Conservation (phyloP, 371 early-diverging fungal species). For the Smittium culicis region DNA sequence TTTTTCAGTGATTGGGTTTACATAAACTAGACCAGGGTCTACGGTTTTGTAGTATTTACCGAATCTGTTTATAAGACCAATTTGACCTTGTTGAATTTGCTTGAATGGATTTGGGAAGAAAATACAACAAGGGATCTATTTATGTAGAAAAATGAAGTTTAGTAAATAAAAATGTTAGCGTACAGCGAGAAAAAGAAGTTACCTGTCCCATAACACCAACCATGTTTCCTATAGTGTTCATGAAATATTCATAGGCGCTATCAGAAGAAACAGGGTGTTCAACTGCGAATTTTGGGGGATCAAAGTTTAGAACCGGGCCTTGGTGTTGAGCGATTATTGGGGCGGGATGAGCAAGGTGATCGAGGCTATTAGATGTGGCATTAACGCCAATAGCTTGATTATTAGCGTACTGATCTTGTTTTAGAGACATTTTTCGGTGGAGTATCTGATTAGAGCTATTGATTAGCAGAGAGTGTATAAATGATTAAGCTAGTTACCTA, state of each 20-base stretch:
- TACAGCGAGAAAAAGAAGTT: too few species aligned
- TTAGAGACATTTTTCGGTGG: too few species aligned
- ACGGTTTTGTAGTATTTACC: conserved; percentile 77
- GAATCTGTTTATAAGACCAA: conserved; percentile 63
- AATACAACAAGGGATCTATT: conserved; percentile 40
- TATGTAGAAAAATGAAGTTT: too few species aligned
- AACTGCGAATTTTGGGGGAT: conserved; percentile 26
- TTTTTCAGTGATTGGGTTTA: conserved; percentile 61
- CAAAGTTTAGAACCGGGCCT: conserved; percentile 3
- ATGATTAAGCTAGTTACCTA: too few species aligned
- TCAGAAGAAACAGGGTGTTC: conserved; percentile 16
- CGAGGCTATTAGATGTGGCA: too few species aligned
- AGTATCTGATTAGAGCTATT: too few species aligned
- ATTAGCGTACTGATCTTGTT: too few species aligned
- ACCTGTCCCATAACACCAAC: conserved; percentile 34
- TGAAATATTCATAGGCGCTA: conserved; percentile 26
- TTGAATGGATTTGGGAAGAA: conserved; percentile 70
- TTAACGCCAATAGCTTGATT: too few species aligned
- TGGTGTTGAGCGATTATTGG: too few species aligned
- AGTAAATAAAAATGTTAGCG: too few species aligned
- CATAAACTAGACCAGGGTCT: conserved; percentile 69
- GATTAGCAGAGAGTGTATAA: too few species aligned
- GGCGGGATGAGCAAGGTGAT: too few species aligned
- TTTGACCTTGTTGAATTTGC: conserved; percentile 40
- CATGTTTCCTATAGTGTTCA: conserved; percentile 29